Evolutionary conservation across 2,329 filamentous ascomycete species (phyloP).

Genomic region (Talaromyces sp.): DNA sequence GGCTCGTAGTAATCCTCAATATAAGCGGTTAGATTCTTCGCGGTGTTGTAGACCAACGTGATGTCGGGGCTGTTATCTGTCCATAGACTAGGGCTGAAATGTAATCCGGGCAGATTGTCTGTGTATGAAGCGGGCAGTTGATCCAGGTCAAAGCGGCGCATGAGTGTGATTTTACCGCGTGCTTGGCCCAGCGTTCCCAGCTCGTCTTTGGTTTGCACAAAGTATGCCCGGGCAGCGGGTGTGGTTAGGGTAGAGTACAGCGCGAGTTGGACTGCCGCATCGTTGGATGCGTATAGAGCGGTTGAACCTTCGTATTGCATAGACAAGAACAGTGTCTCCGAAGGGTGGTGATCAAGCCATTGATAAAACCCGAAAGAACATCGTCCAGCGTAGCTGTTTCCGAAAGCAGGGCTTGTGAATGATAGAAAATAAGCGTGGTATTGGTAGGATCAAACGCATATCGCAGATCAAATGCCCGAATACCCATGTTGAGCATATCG

Average conservation of each 20-base stretch:
- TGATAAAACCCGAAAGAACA: constrained; percentile 50
- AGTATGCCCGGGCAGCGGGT: constrained; percentile 40
- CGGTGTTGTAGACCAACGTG: constrained; percentile 44
- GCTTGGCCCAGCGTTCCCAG: constrained; percentile 39
- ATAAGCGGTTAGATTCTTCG: constrained; percentile 41
- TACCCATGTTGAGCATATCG: constrained; percentile 46
- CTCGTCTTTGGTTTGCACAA: constrained; percentile 39
- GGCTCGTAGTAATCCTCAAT: constrained; percentile 54
- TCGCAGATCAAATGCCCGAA: constrained; percentile 54
- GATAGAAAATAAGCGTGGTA: constrained; percentile 51
- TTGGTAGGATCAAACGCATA: constrained; percentile 51
- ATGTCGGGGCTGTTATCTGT: constrained; percentile 45
- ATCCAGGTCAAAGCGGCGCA: constrained; percentile 50
- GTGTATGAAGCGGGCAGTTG: constrained; percentile 37
- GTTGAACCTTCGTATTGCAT: constrained; percentile 47
- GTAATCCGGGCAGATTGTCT: constrained; percentile 46
- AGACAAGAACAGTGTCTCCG: constrained; percentile 49
- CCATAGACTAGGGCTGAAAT: constrained; percentile 49
- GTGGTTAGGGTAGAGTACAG: constrained; percentile 44
- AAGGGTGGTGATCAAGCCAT: constrained; percentile 50
- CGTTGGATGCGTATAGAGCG: constrained; percentile 28
- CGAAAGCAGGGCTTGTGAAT: constrained; percentile 47
- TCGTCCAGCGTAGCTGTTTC: constrained; percentile 46
- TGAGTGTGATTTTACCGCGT: constrained; percentile 42
- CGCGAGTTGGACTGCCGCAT: constrained; percentile 38